Evolutionary conservation across 768 basidiomycete species (phyloP).

Genomic region (Tricholoma bakamatsutake): DNA sequence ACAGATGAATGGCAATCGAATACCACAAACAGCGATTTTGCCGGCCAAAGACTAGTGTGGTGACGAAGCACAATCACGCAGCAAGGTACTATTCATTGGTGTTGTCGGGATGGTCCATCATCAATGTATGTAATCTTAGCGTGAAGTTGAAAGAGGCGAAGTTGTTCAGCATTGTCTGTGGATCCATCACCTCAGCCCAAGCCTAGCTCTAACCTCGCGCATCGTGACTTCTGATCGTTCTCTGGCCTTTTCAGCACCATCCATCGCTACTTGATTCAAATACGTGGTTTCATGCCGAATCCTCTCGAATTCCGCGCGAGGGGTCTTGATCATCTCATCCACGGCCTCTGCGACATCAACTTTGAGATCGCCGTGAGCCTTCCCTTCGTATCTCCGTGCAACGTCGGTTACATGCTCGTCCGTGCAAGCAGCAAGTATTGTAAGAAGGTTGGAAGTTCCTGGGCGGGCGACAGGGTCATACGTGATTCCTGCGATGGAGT

Average conservation of each 20-base stretch:
- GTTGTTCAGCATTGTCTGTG: no score
- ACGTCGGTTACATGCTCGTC: slow-evolving; percentile 38
- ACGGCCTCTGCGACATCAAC: slow-evolving; percentile 68
- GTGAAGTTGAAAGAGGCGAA: no score
- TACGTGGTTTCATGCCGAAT: slow-evolving; percentile 56
- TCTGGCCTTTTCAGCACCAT: slow-evolving; percentile 61
- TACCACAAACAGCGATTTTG: no score
- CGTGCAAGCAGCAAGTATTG: slow-evolving; percentile 73
- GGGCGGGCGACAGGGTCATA: slow-evolving; percentile 80
- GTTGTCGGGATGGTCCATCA: no score
- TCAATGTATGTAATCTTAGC: no score
- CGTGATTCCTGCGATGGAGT: slow-evolving; percentile 67
- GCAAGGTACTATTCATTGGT: no score
- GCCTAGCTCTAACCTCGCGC: slow-evolving; percentile 54
- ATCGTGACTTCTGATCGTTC: slow-evolving; percentile 59
- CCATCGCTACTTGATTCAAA: slow-evolving; percentile 52
- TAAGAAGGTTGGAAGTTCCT: slow-evolving; percentile 76
- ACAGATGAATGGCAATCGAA: no score
- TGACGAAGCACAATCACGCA: no score
- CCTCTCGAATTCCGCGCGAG: slow-evolving; percentile 64
- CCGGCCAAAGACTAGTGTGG: no score
- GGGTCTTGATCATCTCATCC: slow-evolving; percentile 55
- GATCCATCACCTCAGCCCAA: slow-evolving; percentile 42
- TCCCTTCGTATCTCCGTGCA: slow-evolving; percentile 44
- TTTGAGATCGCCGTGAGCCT: slow-evolving; percentile 68